Evolutionary conservation across 176 grass and related monocot genomes (phyloP).

Genomic region (Triticum timopheevii): DNA sequence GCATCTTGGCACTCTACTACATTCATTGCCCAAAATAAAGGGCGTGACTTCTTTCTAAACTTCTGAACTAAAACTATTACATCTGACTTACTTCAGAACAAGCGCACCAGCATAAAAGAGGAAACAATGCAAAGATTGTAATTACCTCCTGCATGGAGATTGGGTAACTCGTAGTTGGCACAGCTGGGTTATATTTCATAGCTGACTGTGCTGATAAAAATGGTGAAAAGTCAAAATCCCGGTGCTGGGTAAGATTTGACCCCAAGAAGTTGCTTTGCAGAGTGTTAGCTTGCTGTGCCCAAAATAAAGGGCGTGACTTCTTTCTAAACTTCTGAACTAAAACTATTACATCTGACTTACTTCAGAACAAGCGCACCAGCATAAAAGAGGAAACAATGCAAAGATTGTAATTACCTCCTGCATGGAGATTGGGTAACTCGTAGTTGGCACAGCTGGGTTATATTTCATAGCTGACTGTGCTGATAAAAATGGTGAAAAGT

Average conservation of each 20-base stretch:
- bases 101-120: neutral
- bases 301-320: neutral
- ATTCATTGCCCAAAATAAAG: constrained; percentile 3
- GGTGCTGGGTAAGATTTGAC: constrained; percentile 55
- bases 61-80: neutral
- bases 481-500: constrained; percentile 68
- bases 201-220: constrained; percentile 69
- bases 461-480: constrained; percentile 75
- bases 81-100: constrained; percentile 16
- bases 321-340: constrained; percentile 6
- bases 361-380: constrained; percentile 11
- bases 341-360: neutral
- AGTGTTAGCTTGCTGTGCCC: constrained; percentile 72
- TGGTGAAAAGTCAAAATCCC: constrained; percentile 77
- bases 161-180: constrained; percentile 62
- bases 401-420: constrained; percentile 59
- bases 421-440: constrained; percentile 60
- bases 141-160: constrained; percentile 81
- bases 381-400: neutral
- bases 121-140: neutral
- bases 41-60: neutral
- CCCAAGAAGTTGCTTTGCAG: constrained; percentile 68
- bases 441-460: constrained; percentile 61
- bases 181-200: constrained; percentile 66
- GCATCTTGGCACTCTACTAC: neutral